Evolutionary conservation across 1,139 yeast species (phyloP).

Genomic region (Yamadazyma epiphylla): DNA sequence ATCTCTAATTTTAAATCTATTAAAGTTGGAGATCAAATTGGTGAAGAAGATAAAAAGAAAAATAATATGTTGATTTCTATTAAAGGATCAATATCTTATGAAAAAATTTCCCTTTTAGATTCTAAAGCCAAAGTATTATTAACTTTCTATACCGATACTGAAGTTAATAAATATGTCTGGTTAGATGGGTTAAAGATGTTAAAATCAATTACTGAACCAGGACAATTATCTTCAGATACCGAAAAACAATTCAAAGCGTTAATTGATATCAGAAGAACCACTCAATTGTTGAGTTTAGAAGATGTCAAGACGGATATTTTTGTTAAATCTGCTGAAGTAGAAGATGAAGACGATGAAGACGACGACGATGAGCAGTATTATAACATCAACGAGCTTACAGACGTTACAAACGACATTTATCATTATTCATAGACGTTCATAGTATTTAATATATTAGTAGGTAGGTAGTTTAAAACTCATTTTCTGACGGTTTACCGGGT

Average conservation of each 20-base stretch:
- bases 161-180: constrained; percentile 71
- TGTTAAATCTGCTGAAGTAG: constrained; percentile 12
- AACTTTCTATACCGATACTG: constrained; percentile 66
- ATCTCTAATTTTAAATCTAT: constrained; percentile 41
- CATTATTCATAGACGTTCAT: constrained; percentile 30
- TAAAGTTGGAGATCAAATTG: constrained; percentile 39
- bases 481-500: too few relatives aligned
- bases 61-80: constrained; percentile 45
- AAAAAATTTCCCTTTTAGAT: constrained; percentile 49
- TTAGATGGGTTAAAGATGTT: constrained; percentile 74
- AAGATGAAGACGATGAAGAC: constrained; percentile 16
- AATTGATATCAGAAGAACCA: constrained; percentile 56
- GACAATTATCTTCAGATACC: constrained; percentile 54
- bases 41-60: constrained; percentile 35
- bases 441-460: too few relatives aligned
- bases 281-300: constrained; percentile 60
- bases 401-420: constrained; percentile 39
- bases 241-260: constrained; percentile 54
- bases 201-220: constrained; percentile 28
- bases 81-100: constrained; percentile 52
- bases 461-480: too few relatives aligned
- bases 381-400: constrained; percentile 38
- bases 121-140: constrained; percentile 40
- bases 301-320: constrained; percentile 8
- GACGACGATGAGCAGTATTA: constrained; percentile 40